Evolutionary conservation across 139 green algal species (phyloP).

Genomic region (Cymbomonas tetramitiformis): DNA sequence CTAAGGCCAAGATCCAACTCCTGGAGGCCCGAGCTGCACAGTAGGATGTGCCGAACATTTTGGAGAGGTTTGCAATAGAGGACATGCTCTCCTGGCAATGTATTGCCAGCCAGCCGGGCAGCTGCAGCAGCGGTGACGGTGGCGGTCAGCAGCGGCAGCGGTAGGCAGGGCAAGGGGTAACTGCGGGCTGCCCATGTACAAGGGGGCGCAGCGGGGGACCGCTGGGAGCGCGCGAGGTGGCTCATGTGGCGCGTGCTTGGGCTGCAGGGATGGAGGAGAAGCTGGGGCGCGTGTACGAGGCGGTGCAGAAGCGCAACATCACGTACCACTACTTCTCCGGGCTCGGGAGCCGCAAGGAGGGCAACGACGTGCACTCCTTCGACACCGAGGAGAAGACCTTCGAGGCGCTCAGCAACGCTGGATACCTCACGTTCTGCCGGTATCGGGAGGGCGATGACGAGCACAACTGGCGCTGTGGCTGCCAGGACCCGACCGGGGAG

Average conservation of each 20-base stretch:
- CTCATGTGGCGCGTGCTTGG: no score
- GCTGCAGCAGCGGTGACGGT: no score
- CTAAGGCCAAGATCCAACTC: no score
- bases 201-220: no score
- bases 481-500: conserved; percentile 10
- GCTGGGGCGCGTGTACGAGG: background rate
- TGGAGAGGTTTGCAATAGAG: background rate
- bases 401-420: background rate
- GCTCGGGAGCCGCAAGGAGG: conserved; percentile 14
- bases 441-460: background rate
- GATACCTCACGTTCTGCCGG: no score
- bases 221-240: no score
- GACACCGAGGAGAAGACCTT: conserved; percentile 19
- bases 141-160: no score
- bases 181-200: no score
- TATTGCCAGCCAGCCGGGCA: background rate
- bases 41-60: no score
- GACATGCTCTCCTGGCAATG: background rate
- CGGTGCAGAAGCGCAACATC: background rate
- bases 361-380: conserved; percentile 20
- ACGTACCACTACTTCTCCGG: conserved; percentile 26
- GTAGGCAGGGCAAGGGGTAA: no score
- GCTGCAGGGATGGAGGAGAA: no score
- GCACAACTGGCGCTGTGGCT: conserved; percentile 14
- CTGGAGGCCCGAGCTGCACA: no score